phyloP scores from a whole-genome alignment of 345 rosid species.

The Angophora floribunda region DNA sequence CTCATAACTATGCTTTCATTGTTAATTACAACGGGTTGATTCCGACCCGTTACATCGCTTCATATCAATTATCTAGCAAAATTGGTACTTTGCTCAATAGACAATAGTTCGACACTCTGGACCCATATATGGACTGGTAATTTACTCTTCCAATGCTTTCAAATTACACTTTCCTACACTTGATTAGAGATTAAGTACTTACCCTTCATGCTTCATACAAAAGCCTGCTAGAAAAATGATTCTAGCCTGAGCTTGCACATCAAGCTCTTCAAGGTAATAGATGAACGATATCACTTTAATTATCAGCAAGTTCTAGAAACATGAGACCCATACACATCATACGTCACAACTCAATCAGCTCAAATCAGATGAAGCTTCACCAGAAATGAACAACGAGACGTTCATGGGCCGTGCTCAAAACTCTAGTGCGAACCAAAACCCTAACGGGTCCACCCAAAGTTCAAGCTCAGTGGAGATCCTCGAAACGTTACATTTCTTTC shows the following conservation, averaged over 20 bases:
- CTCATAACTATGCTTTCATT: background rate
- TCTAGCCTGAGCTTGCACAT: background rate
- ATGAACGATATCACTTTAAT: background rate
- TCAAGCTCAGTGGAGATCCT: background rate
- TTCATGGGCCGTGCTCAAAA: background rate
- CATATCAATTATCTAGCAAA: background rate
- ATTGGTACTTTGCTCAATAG: background rate
- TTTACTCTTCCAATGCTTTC: background rate
- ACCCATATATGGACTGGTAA: background rate
- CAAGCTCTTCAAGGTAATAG: background rate
- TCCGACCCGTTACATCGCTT: background rate
- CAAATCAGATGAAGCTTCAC: background rate
- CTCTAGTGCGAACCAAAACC: background rate
- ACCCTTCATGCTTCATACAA: background rate
- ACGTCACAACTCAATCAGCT: background rate
- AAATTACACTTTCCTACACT: background rate
- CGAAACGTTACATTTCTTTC: background rate
- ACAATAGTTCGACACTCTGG: background rate
- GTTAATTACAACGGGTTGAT: background rate
- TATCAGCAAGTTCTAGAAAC: background rate
- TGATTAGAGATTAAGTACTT: background rate
- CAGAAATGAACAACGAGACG: background rate
- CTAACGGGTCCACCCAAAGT: background rate
- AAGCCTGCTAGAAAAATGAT: background rate
- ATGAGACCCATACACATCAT: background rate